Conservation (phyloP, 306 rosid genomes). For the Sesbania bispinosa region DNA sequence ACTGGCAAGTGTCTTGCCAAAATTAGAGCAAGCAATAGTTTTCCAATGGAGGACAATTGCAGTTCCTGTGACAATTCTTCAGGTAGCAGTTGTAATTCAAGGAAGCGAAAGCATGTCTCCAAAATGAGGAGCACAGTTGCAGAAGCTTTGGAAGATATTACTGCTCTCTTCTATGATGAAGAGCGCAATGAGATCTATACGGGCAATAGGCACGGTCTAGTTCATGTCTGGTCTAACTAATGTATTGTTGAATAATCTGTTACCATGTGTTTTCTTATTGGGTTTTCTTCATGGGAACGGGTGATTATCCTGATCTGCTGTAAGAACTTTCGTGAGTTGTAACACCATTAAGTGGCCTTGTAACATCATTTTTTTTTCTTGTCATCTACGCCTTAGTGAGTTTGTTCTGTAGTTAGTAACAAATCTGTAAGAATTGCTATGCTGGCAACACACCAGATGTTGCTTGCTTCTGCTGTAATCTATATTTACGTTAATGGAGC, state of each 20-base stretch:
- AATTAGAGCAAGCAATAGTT: conserved; percentile 69
- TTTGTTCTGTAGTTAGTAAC: conserved; percentile 33
- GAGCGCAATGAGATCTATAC: conserved; percentile 97
- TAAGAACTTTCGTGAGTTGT: conserved; percentile 32
- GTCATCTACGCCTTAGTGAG: conserved; percentile 25
- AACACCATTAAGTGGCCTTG: conserved; percentile 33
- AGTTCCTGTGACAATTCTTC: conserved; percentile 46
- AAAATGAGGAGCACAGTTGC: conserved; percentile 86
- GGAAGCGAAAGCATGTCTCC: conserved; percentile 48
- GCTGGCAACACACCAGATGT: conserved; percentile 38
- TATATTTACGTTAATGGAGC: conserved; percentile 29
- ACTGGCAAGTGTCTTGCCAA: conserved; percentile 98
- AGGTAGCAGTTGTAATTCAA: conserved; percentile 44
- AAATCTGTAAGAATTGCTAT: conserved; percentile 25
- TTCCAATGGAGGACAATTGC: conserved; percentile 51
- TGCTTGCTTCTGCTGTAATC: conserved; percentile 50
- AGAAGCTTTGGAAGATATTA: conserved; percentile 96
- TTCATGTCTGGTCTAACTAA: conserved; percentile 97
- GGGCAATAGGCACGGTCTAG: conserved; percentile 85
- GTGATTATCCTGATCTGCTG: conserved; percentile 34
- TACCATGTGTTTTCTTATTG: conserved; percentile 33
- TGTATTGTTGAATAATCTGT: background rate
- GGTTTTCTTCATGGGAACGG: conserved; percentile 32
- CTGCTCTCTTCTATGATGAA: conserved; percentile 98
- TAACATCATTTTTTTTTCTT: conserved; percentile 29